Evolutionary conservation across 2,329 filamentous ascomycete species (phyloP), one percentile per base, ranked within the genome.

Genomic region (Spiromastix sp.): DNA sequence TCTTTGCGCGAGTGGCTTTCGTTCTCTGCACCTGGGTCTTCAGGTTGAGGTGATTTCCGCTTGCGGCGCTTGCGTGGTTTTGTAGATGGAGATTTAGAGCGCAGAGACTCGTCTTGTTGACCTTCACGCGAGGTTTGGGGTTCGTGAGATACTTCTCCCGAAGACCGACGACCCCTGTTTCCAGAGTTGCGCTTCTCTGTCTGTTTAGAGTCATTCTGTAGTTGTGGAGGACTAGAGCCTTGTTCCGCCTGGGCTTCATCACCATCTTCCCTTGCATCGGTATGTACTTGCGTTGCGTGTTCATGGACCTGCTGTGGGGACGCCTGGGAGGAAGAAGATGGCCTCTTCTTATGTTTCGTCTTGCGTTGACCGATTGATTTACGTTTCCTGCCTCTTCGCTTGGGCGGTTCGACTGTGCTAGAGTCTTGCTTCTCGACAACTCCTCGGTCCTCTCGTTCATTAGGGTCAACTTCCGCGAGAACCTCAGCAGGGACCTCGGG

Each of bases 1-100:
- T 58, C 54, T 10, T 54, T 56, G 10, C 56, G 52, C 20, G 32
- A 25, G 38, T 30, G 17, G 26, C 12, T 28, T 22, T 35, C 20
- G 9, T 7, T 13, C 10, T 24, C n/a, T 6, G 19, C 9, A 15
- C 15, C 27, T 27, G 25, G 16, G 4, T 33, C 11, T 17, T 35
- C 37, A 12, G 31, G 10, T n/a, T 20, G 13, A 2, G 32, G 4
- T 37, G 25, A 17, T 31, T 31, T 37, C 33, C 2, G 12, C 31
- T 22, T 34, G 20, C 15, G 38, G 25, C 32, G 26, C 29, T 17
- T 34, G n/a, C 21, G 21, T 24, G 7, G 21, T n/a, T 24, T 7
- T 7, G 21, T n/a, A 24, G 21, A n/a, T 7, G 21, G 21, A n/a
- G 21, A n/a, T 24, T n/a, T 24, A 7, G 7, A 7, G 7, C n/a